Evolutionary conservation across 2,329 filamentous ascomycete species (phyloP).

Genomic region (Lithohypha guttulata): DNA sequence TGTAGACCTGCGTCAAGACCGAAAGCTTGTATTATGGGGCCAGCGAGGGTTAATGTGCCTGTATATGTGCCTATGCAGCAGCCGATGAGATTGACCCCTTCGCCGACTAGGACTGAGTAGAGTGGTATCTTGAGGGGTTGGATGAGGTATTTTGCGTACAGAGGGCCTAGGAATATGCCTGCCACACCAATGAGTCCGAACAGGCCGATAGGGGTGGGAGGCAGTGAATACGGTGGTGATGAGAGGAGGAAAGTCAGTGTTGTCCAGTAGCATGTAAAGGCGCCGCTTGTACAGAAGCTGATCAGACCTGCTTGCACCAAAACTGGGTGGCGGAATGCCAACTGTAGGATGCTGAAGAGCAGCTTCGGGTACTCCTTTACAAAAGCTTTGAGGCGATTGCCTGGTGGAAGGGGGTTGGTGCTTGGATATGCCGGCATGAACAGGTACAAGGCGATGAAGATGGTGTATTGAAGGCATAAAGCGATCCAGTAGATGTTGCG

Average conservation of each 20-base stretch:
- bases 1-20: constrained; percentile 62
- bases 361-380: constrained; percentile 50
- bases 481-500: constrained; percentile 69
- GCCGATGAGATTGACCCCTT: constrained; percentile 48
- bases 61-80: constrained; percentile 59
- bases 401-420: constrained; percentile 53
- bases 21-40: constrained; percentile 61
- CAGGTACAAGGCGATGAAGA: constrained; percentile 54
- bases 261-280: constrained; percentile 61
- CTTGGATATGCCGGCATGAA: constrained; percentile 71
- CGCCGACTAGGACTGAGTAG: constrained; percentile 54
- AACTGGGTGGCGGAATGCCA: constrained; percentile 55
- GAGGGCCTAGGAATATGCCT: constrained; percentile 55
- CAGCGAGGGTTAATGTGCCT: constrained; percentile 55
- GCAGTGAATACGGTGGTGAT: constrained; percentile 56
- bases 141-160: constrained; percentile 60
- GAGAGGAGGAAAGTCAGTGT: constrained; percentile 71
- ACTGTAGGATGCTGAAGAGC: constrained; percentile 52
- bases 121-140: constrained; percentile 56
- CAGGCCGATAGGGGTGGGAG: constrained; percentile 58
- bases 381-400: constrained; percentile 12
- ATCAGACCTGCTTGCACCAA: constrained; percentile 61
- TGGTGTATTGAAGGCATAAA: constrained; percentile 57
- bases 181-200: constrained; percentile 69
- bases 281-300: constrained; percentile 49